phyloP scores from a whole-genome alignment of 306 rosid genomes.

The Gleditsia sinensis region DNA sequence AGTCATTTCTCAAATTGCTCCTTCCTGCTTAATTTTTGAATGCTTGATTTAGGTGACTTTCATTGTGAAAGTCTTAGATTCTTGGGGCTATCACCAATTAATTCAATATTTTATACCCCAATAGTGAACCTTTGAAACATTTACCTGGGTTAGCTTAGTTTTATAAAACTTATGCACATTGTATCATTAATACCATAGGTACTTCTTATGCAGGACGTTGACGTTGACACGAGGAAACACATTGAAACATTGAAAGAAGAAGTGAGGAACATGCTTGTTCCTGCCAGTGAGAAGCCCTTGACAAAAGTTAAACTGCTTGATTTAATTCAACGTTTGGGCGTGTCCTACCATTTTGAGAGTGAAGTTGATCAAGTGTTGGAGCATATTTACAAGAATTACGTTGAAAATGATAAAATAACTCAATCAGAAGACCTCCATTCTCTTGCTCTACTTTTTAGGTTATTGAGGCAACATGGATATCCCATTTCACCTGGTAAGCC shows the following conservation, averaged over 20 bases:
- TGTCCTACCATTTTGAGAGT: constrained; percentile 40
- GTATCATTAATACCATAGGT: too few relatives aligned
- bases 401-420: background rate
- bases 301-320: constrained; percentile 37
- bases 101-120: too few relatives aligned
- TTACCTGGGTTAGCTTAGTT: too few relatives aligned
- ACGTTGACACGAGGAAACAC: background rate
- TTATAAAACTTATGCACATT: too few relatives aligned
- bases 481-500: constrained; percentile 38
- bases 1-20: too few relatives aligned
- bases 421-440: constrained; percentile 23
- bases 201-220: constrained; percentile 32
- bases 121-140: too few relatives aligned
- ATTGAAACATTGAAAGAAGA: constrained; percentile 29
- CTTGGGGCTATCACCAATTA: too few relatives aligned
- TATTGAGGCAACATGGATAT: constrained; percentile 51
- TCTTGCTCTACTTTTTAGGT: constrained; percentile 47
- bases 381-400: background rate
- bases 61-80: too few relatives aligned
- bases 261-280: constrained; percentile 38
- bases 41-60: too few relatives aligned
- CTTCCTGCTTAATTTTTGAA: too few relatives aligned
- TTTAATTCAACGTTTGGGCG: constrained; percentile 51
- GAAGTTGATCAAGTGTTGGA: constrained; percentile 38
- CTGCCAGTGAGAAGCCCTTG: background rate